Evolutionary conservation across 2,329 filamentous ascomycete genomes (phyloP).

Genomic region (Colletotrichum lentis): DNA sequence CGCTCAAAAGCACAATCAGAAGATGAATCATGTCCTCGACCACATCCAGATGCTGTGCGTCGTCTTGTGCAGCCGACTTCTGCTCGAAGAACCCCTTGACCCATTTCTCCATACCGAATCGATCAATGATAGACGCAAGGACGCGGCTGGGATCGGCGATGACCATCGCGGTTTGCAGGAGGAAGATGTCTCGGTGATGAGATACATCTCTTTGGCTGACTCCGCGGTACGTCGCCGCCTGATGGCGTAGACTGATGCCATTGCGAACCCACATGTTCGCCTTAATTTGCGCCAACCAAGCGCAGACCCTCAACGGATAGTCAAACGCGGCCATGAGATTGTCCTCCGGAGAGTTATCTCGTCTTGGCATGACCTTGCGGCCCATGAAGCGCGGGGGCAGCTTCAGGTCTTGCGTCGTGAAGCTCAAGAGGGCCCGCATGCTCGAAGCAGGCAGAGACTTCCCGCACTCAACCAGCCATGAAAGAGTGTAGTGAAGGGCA

Average conservation of each 20-base stretch:
- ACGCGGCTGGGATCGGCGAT: slow-evolving; percentile 84
- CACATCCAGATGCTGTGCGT: slow-evolving; percentile 87
- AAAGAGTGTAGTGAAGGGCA: slow-evolving; percentile 92
- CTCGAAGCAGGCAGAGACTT: slow-evolving; percentile 75
- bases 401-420: slow-evolving; percentile 75
- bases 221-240: slow-evolving; percentile 91
- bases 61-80: slow-evolving; percentile 79
- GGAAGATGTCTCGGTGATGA: slow-evolving; percentile 92
- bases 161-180: slow-evolving; percentile 89
- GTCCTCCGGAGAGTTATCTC: slow-evolving; percentile 73
- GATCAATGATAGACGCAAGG: slow-evolving; percentile 87
- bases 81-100: slow-evolving; percentile 81
- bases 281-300: slow-evolving; percentile 98
- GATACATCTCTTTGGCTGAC: slow-evolving; percentile 90
- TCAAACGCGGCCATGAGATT: slow-evolving; percentile 89
- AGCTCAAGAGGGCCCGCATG: slow-evolving; percentile 74
- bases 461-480: slow-evolving; percentile 92
- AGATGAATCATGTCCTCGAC: slow-evolving; percentile 96
- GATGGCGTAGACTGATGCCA: slow-evolving; percentile 92
- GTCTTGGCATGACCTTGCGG: slow-evolving; percentile 62
- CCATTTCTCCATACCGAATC: slow-evolving; percentile 89
- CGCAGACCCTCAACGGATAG: slow-evolving; percentile 90
- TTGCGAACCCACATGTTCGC: slow-evolving; percentile 99
- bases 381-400: slow-evolving; percentile 71
- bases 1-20: slow-evolving; percentile 87